A percentile compares a stretch with the other conserved stretches of the same genome.
phyloP scores from a whole-genome alignment of 2,329 filamentous ascomycete genomes.

The Beauveria scarabaeidicola region DNA sequence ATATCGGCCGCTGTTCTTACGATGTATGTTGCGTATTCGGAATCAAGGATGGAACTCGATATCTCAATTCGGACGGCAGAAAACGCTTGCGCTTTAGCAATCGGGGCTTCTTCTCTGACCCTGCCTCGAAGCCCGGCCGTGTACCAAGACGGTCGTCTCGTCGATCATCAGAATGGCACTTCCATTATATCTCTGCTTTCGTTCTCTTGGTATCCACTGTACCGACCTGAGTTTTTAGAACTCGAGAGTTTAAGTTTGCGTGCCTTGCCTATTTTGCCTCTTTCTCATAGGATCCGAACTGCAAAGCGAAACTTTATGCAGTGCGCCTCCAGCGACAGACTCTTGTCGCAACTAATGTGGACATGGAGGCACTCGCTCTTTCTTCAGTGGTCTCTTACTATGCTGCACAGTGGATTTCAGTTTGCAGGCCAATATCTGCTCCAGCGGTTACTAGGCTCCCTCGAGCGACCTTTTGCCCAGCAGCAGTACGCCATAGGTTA shows the following conservation, averaged over 20 bases:
- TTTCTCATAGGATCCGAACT: not conserved
- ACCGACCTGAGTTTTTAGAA: constrained; percentile 38
- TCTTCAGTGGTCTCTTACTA: not conserved
- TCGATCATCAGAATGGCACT: constrained; percentile 50
- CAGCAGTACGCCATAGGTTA: constrained; percentile 50
- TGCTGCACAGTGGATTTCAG: constrained; percentile 1
- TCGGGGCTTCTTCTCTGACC: constrained; percentile 36
- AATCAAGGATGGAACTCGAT: too few relatives aligned
- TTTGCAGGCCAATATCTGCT: constrained; percentile 4
- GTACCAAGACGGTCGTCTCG: constrained; percentile 41
- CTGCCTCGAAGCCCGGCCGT: constrained; percentile 56
- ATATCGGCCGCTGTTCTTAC: not conserved
- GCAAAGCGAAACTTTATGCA: not conserved
- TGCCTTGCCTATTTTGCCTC: not conserved
- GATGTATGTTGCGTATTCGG: not conserved
- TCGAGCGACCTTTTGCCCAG: constrained; percentile 17
- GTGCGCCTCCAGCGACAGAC: not conserved
- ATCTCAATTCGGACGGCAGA: not conserved
- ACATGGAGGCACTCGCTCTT: not conserved
- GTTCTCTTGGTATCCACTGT: constrained; percentile 50
- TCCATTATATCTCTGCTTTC: constrained; percentile 49
- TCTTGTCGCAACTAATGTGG: not conserved
- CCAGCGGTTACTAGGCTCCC: not conserved
- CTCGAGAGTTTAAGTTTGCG: constrained; percentile 18
- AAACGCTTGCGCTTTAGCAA: constrained; percentile 21